Evolutionary conservation across 2,329 filamentous ascomycete genomes (phyloP).

Genomic region (Pseudogymnoascus sp.): DNA sequence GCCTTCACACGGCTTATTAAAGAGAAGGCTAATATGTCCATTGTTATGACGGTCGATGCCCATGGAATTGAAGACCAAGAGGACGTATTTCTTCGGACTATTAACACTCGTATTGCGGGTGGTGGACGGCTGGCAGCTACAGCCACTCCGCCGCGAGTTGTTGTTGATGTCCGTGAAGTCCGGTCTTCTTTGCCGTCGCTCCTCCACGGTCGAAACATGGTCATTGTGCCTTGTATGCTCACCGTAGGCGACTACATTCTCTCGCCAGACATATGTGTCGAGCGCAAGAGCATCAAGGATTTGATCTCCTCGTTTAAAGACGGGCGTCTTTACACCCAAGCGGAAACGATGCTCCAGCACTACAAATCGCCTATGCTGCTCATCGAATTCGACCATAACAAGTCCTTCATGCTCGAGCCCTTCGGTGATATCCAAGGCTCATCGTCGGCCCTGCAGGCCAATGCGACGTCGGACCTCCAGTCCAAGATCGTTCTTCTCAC

Average conservation of each 20-base stretch:
- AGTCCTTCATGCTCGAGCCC: slow-evolving; percentile 88
- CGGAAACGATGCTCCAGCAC: slow-evolving; percentile 87
- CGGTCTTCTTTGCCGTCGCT: slow-evolving; percentile 85
- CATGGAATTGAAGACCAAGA: slow-evolving; percentile 69
- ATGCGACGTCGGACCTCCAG: slow-evolving; percentile 67
- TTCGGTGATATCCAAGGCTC: slow-evolving; percentile 59
- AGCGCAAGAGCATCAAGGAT: slow-evolving; percentile 88
- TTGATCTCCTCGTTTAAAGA: slow-evolving; percentile 86
- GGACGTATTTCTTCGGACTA: slow-evolving; percentile 83
- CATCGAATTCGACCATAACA: slow-evolving; percentile 96
- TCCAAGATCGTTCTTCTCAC: slow-evolving; percentile 87
- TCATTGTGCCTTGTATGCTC: slow-evolving; percentile 87
- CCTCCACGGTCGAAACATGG: slow-evolving; percentile 78
- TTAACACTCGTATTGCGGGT: slow-evolving; percentile 94
- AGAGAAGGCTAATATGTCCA: slow-evolving; percentile 85
- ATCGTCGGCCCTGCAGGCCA: slow-evolving; percentile 49
- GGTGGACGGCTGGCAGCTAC: slow-evolving; percentile 79
- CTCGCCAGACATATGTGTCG: slow-evolving; percentile 82
- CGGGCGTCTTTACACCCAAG: slow-evolving; percentile 83
- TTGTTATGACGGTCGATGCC: slow-evolving; percentile 69
- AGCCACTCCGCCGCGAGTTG: slow-evolving; percentile 76
- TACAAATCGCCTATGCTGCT: slow-evolving; percentile 85
- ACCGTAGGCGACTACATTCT: slow-evolving; percentile 96
- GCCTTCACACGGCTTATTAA: slow-evolving; percentile 91
- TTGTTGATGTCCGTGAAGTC: slow-evolving; percentile 95